These are phyloP conservation scores for Hypoxylon subgilvum DNA, from an alignment of 495 filamentous ascomycete genomes.

Conservation along the genomic window DNA sequence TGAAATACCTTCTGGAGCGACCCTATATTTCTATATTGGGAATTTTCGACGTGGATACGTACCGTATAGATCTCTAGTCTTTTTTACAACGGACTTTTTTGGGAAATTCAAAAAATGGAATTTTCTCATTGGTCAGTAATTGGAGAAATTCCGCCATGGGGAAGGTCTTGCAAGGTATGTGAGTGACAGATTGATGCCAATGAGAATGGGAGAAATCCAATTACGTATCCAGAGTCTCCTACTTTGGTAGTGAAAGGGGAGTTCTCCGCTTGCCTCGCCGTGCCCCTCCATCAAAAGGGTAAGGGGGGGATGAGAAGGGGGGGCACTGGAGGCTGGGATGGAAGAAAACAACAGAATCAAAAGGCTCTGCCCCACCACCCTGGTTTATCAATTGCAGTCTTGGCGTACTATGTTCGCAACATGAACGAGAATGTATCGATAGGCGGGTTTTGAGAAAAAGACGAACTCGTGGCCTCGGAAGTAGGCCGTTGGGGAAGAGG, in stretches of 20 bases:
- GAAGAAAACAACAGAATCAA: conserved; percentile 3
- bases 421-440: conserved; percentile 2
- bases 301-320: no score
- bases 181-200: background rate
- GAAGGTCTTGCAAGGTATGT: conserved; percentile 30
- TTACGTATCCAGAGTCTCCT: conserved; percentile 17
- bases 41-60: conserved; percentile 12
- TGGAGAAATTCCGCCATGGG: conserved; percentile 16
- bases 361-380: conserved; percentile 21
- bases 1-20: conserved; percentile 29
- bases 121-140: conserved; percentile 44
- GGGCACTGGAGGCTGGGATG: no score
- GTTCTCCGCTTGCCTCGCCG: conserved; percentile 17
- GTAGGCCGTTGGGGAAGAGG: conserved; percentile 15
- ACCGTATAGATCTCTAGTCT: conserved; percentile 8
- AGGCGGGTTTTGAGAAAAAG: conserved; percentile 2
- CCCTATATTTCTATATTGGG: conserved; percentile 30
- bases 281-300: conserved; percentile 21
- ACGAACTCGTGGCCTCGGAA: conserved; percentile 17
- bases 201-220: conserved; percentile 10
- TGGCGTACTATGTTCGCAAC: conserved; percentile 22
- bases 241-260: conserved; percentile 23
- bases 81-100: conserved; percentile 23
- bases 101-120: conserved; percentile 15
- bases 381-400: conserved; percentile 27